These are phyloP conservation scores for Fusarium solani-melongenae DNA, from an alignment of 2,329 filamentous ascomycete species.

Conservation along the genomic window DNA sequence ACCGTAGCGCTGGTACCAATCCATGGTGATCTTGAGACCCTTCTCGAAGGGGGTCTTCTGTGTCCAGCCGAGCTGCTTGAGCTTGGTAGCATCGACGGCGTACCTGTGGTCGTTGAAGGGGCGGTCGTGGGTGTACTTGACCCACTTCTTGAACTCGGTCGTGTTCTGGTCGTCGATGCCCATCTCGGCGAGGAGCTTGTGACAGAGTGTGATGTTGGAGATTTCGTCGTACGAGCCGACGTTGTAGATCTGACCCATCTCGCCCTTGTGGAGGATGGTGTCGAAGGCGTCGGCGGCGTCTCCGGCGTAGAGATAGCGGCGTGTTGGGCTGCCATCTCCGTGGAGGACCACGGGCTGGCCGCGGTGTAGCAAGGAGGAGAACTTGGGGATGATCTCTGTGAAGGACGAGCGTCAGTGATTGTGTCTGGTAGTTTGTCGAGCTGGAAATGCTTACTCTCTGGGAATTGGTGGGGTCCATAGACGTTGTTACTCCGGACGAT, in stretches of 20 bases:
- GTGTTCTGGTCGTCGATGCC: slow-evolving; percentile 61
- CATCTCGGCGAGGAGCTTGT: slow-evolving; percentile 72
- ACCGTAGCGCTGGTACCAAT: not conserved
- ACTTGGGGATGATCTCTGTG: slow-evolving; percentile 85
- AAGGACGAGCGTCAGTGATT: not conserved
- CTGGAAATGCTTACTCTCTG: slow-evolving; percentile 73
- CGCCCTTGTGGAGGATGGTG: slow-evolving; percentile 82
- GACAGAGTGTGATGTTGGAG: slow-evolving; percentile 77
- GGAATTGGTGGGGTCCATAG: slow-evolving; percentile 86
- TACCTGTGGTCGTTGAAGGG: slow-evolving; percentile 83
- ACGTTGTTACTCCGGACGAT: slow-evolving; percentile 88
- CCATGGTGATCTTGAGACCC: slow-evolving; percentile 60
- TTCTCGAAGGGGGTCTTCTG: slow-evolving; percentile 74
- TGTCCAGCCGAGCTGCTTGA: slow-evolving; percentile 74
- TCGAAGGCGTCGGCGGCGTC: slow-evolving; percentile 87
- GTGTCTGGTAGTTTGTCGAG: not conserved
- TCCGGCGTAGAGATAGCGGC: slow-evolving; percentile 81
- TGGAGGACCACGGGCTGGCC: slow-evolving; percentile 77
- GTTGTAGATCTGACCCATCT: slow-evolving; percentile 82
- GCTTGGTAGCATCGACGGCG: slow-evolving; percentile 76
- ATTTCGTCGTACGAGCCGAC: slow-evolving; percentile 83
- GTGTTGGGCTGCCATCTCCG: slow-evolving; percentile 78
- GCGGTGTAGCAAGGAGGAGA: slow-evolving; percentile 77
- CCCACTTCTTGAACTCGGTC: slow-evolving; percentile 69
- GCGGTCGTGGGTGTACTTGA: slow-evolving; percentile 80